phyloP scores from a whole-genome alignment of 306 rosid species.

The Boehmeria nivea region DNA sequence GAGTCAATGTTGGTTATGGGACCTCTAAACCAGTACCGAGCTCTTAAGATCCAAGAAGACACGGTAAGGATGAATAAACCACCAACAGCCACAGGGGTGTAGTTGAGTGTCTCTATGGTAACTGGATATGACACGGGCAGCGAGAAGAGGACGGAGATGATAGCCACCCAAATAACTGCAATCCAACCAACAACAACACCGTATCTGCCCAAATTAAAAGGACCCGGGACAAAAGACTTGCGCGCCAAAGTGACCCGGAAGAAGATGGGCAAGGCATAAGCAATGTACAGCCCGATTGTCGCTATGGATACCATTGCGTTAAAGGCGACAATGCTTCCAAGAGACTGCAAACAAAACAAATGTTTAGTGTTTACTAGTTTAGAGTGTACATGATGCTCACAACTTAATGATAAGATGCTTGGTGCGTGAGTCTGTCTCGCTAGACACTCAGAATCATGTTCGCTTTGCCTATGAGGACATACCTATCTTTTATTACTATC shows the following conservation, averaged over 20 bases:
- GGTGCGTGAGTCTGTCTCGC: constrained; percentile 1
- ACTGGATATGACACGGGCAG: constrained; percentile 80
- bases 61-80: constrained; percentile 56
- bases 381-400: not conserved
- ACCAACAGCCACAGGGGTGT: constrained; percentile 91
- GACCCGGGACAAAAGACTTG: constrained; percentile 60
- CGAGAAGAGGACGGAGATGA: constrained; percentile 76
- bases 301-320: constrained; percentile 96
- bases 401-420: not conserved
- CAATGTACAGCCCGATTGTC: constrained; percentile 83
- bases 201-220: constrained; percentile 73
- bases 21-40: constrained; percentile 77
- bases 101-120: constrained; percentile 65
- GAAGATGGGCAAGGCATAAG: constrained; percentile 88
- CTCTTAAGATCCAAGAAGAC: constrained; percentile 61
- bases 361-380: constrained; percentile 9
- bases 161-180: constrained; percentile 81
- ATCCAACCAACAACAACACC: constrained; percentile 69
- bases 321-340: constrained; percentile 93
- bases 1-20: constrained; percentile 58
- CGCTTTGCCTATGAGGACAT: too few relatives aligned
- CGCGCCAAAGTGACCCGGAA: constrained; percentile 79
- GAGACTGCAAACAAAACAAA: constrained; percentile 56
- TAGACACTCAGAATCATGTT: too few relatives aligned
- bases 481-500: too few relatives aligned